Percentiles rank a stretch among this genome's conserved stretches.
These are phyloP conservation scores for Cryphonectria nitschkei DNA, from an alignment of 2,329 filamentous ascomycete species.

Conservation along the genomic window DNA sequence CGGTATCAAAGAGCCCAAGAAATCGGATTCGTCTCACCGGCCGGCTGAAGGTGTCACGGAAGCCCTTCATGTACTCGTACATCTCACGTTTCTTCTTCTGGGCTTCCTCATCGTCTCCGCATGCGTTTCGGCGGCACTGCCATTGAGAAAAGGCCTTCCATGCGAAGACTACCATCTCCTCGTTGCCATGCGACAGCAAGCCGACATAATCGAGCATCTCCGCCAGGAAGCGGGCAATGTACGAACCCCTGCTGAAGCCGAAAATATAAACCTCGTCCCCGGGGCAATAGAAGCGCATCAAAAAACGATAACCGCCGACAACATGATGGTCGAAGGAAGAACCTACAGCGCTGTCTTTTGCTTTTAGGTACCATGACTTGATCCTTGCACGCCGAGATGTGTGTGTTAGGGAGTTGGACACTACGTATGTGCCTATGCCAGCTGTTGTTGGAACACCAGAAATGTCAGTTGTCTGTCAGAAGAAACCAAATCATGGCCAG, in stretches of 20 bases:
- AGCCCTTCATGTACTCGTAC: conserved; percentile 76
- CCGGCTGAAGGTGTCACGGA: conserved; percentile 79
- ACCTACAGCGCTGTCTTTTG: conserved; percentile 79
- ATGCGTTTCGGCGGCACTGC: conserved; percentile 60
- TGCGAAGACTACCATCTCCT: conserved; percentile 82
- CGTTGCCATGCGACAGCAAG: conserved; percentile 78
- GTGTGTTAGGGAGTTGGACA: conserved; percentile 61
- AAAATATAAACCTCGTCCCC: conserved; percentile 73
- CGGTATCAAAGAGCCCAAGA: conserved; percentile 79
- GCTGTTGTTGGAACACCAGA: conserved; percentile 41
- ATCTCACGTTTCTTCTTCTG: conserved; percentile 60
- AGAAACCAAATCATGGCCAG: conserved; percentile 11
- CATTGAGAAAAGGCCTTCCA: conserved; percentile 82
- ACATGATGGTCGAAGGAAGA: conserved; percentile 83
- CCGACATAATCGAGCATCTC: conserved; percentile 87
- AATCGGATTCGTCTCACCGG: conserved; percentile 76
- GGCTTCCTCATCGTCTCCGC: conserved; percentile 47
- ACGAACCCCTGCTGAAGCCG: conserved; percentile 73
- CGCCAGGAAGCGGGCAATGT: conserved; percentile 74
- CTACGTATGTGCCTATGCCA: conserved; percentile 75
- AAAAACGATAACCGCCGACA: conserved; percentile 79
- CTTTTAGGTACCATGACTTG: conserved; percentile 70
- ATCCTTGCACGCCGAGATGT: conserved; percentile 60
- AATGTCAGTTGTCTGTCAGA: conserved; percentile 13
- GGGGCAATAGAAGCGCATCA: conserved; percentile 72